A percentile compares a stretch with the other conserved stretches of the same genome.
Evolutionary conservation across 2,329 filamentous ascomycete genomes (phyloP).

Genomic region (Penicillium sp.): DNA sequence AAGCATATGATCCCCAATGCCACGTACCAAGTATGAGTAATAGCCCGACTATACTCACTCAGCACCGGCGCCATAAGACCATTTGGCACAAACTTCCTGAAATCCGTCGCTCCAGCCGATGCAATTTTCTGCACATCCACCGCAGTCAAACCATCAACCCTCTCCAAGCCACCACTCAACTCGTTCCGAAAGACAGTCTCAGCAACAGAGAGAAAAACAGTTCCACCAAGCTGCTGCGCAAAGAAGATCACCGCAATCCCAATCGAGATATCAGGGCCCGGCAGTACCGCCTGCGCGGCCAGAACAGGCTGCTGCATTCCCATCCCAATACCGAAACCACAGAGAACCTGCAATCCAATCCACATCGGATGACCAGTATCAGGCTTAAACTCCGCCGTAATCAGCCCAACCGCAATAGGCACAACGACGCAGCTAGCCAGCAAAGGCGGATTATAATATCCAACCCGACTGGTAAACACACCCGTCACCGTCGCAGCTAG

Average conservation of each 20-base stretch:
- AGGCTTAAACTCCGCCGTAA: constrained; percentile 15
- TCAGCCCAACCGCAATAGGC: constrained; percentile 15
- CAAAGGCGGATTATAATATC: constrained; percentile 42
- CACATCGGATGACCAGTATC: constrained; percentile 22
- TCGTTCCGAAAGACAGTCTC: constrained; percentile 26
- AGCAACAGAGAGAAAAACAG: constrained; percentile 27
- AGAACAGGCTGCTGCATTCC: constrained; percentile 30
- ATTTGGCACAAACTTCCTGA: background rate
- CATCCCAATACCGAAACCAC: constrained; percentile 35
- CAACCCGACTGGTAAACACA: constrained; percentile 25
- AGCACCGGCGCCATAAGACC: background rate
- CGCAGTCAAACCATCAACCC: constrained; percentile 33
- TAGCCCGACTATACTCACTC: background rate
- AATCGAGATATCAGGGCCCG: constrained; percentile 30
- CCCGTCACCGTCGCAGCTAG: constrained; percentile 25
- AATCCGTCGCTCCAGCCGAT: background rate
- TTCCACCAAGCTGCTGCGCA: constrained; percentile 27
- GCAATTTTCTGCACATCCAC: background rate
- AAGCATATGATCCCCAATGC: too few species aligned
- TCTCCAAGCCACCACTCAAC: constrained; percentile 13
- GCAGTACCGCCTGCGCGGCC: constrained; percentile 28
- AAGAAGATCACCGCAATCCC: constrained; percentile 32
- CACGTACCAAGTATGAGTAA: background rate
- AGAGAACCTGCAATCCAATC: constrained; percentile 40
- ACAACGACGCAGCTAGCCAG: constrained; percentile 37